Evolutionary conservation across 129 eudicot genomes (phyloP), one percentile per base, ranked within the genome.

Genomic region (Deinandra increscens): DNA sequence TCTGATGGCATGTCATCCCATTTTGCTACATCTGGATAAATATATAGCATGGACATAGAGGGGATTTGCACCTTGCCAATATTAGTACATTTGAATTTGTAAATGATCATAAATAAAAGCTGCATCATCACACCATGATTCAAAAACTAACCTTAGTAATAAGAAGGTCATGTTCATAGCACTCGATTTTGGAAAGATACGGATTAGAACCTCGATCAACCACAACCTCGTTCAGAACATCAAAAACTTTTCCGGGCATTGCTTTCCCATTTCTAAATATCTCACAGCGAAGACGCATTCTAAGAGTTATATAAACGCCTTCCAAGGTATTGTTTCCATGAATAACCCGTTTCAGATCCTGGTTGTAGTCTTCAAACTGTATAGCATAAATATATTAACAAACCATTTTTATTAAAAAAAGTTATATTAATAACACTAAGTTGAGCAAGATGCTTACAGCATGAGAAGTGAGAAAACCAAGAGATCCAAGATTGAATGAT

Each of bases 161-260:
- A 20, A 89, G 95, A 79, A 88, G 97, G 76, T 93, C 99, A 80
- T 93, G 99, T 76, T 93, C 99, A 68, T 83, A 93, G 66, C 99
- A 93, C 78, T 93, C 99, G 19, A 93, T 93, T 78, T 93, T 93
- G 0, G 99, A 93, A 61, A 93, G 90, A 73, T 93, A 93, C 1
- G 99, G 99, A 76, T 93, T 93, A 10, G 99, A 93, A 34, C 99
- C 99, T 17, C 99, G 99, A 77, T 93, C 99, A 71, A 93, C 97
- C 71, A 93, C 97, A 73, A 89, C 72, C 82, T 93, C 99, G 22
- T 93, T 93, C 34, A 93, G 86, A 76, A 93, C 95, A 80, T 93
- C 99, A 79, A 93, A 93, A 45, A 93, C 79, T 79, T 93, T 93
- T 18, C 99, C 99, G 0, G 99, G 95, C 95, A 89, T 68, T 41